phyloP scores from a whole-genome alignment of 2,329 filamentous ascomycete genomes.

The Phialophora verrucosa region DNA sequence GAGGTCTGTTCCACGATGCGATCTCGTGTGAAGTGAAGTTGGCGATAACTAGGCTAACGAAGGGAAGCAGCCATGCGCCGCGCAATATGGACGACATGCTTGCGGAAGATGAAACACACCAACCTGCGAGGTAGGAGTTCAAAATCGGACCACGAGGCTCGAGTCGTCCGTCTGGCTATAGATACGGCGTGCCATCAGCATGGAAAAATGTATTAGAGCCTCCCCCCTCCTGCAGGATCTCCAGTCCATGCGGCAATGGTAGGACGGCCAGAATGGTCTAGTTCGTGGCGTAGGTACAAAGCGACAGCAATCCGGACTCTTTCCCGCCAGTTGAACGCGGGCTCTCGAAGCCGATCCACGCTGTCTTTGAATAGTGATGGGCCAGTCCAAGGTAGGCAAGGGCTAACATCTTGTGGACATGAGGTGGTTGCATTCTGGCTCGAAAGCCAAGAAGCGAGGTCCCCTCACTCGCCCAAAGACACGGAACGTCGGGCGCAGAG shows the following conservation, averaged over 20 bases:
- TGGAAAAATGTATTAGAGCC: slow-evolving; percentile 7
- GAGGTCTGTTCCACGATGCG: slow-evolving; percentile 21
- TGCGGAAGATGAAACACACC: slow-evolving; percentile 7
- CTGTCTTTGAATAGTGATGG: slow-evolving; percentile 7
- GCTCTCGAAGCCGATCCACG: slow-evolving; percentile 2
- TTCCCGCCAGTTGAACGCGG: slow-evolving; percentile 2
- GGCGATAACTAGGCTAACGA: slow-evolving; percentile 6
- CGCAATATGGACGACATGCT: slow-evolving; percentile 6
- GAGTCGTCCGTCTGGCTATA: slow-evolving; percentile 16
- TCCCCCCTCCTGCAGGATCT: background rate
- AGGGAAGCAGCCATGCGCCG: slow-evolving; percentile 10
- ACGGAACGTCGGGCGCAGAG: slow-evolving; percentile 16
- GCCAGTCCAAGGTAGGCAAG: slow-evolving; percentile 13
- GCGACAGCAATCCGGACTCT: background rate
- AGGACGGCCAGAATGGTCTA: slow-evolving; percentile 19
- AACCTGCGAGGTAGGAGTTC: slow-evolving; percentile 5
- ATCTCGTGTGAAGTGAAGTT: slow-evolving; percentile 19
- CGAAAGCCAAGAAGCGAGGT: slow-evolving; percentile 1
- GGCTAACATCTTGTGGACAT: background rate
- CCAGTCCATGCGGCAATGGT: slow-evolving; percentile 16
- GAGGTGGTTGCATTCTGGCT: slow-evolving; percentile 11
- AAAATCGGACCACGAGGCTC: slow-evolving; percentile 19
- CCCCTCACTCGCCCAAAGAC: background rate
- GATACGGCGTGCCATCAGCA: slow-evolving; percentile 18
- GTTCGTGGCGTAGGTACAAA: slow-evolving; percentile 12